These are phyloP conservation scores for Oryza officinalis DNA, from an alignment of 176 grass and related monocot species.

Conservation along the genomic window DNA sequence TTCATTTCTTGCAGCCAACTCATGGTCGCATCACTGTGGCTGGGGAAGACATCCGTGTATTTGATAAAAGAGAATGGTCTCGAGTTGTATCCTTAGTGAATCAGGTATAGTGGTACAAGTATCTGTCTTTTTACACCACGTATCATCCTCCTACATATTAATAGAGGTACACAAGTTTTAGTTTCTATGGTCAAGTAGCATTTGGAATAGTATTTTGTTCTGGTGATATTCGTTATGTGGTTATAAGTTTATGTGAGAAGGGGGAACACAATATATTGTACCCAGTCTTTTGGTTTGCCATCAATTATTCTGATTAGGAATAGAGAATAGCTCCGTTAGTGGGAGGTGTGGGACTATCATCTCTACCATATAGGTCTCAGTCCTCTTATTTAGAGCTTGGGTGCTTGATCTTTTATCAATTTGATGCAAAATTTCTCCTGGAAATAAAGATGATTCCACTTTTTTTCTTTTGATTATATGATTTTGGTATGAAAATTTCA, in stretches of 20 bases:
- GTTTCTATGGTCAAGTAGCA: slow-evolving; percentile 26
- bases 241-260: background rate
- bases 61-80: slow-evolving; percentile 99
- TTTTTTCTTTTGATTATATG: background rate
- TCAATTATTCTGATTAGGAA: background rate
- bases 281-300: background rate
- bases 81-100: slow-evolving; percentile 84
- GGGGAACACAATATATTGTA: background rate
- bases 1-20: slow-evolving; percentile 67
- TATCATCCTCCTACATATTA: background rate
- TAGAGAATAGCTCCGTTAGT: background rate
- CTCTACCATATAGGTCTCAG: background rate
- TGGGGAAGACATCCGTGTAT: slow-evolving; percentile 92
- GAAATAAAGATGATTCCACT: background rate
- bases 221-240: background rate
- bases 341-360: background rate
- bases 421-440: background rate
- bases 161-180: background rate
- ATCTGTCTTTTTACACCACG: background rate
- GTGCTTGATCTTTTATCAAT: background rate
- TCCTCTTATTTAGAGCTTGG: background rate
- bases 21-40: slow-evolving; percentile 80
- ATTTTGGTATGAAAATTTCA: slow-evolving; percentile 33
- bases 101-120: slow-evolving; percentile 54
- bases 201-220: background rate